phyloP scores from a whole-genome alignment of 257 asterid species.

The Solanum chiquidenum region DNA sequence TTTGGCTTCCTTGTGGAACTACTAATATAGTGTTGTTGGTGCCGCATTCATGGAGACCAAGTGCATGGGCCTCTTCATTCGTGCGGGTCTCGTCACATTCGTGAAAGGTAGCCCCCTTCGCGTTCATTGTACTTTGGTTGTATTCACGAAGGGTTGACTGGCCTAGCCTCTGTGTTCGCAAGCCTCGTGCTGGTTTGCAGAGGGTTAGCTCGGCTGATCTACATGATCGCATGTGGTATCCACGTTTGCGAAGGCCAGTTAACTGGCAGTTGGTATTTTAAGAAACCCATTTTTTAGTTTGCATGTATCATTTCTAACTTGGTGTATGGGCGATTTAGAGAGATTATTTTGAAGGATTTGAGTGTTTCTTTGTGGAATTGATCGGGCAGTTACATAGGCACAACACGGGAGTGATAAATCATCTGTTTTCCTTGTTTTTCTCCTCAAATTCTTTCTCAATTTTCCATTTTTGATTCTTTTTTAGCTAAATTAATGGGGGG shows the following conservation, averaged over 20 bases:
- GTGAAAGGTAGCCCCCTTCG: neutral
- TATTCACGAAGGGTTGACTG: neutral
- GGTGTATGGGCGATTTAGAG: neutral
- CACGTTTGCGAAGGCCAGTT: neutral
- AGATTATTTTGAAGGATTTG: too few relatives aligned
- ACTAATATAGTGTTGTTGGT: neutral
- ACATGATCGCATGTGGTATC: neutral
- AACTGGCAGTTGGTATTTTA: neutral
- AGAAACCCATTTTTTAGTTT: neutral
- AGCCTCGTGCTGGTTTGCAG: rapidly evolving
- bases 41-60: neutral
- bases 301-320: neutral
- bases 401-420: rapidly evolving
- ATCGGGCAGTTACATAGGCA: neutral
- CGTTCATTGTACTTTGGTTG: neutral
- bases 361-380: neutral
- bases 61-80: neutral
- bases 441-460: too few relatives aligned
- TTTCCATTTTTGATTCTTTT: too few relatives aligned
- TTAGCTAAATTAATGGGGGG: too few relatives aligned
- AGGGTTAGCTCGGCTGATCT: neutral
- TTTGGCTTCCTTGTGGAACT: neutral
- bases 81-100: neutral
- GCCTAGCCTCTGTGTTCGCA: neutral
- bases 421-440: too few relatives aligned